These are phyloP conservation scores for Rhytidhysteron rufulum DNA, from an alignment of 2,329 filamentous ascomycete species.

Conservation along the genomic window DNA sequence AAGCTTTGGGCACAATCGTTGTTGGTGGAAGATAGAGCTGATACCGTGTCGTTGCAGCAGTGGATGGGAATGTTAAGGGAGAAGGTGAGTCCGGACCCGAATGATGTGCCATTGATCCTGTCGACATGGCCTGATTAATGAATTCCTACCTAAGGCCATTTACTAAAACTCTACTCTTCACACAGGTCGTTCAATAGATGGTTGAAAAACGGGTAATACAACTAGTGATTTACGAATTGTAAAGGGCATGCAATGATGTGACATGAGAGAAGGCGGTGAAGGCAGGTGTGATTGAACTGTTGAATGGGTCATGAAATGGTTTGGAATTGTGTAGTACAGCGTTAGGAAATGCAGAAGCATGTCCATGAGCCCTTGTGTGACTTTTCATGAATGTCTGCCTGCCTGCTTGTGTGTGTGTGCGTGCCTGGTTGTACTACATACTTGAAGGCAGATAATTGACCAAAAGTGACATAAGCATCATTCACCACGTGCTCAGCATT, in stretches of 20 bases:
- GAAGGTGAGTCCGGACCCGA: constrained; percentile 64
- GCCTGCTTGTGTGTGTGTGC: too few species aligned
- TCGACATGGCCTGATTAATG: constrained; percentile 10
- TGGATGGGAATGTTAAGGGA: constrained; percentile 90
- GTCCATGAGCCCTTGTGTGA: neutral
- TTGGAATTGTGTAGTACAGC: constrained; percentile 1
- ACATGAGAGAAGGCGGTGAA: neutral
- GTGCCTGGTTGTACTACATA: too few species aligned
- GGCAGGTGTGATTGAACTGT: neutral
- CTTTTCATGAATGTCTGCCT: neutral
- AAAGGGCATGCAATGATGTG: too few species aligned
- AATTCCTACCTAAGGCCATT: neutral
- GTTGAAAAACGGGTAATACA: too few species aligned
- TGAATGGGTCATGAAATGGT: too few species aligned
- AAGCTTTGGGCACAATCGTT: constrained; percentile 97
- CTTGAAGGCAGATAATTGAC: neutral
- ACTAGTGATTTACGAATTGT: too few species aligned
- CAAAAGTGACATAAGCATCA: too few species aligned
- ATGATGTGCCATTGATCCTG: constrained; percentile 7
- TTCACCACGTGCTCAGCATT: too few species aligned
- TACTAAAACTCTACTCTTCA: constrained; percentile 1
- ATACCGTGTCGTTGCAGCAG: constrained; percentile 89
- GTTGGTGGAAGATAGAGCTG: constrained; percentile 89
- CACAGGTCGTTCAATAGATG: constrained; percentile 35
- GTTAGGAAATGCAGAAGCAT: neutral